Conservation (phyloP, 768 basidiomycete species). For the Collybia nuda region DNA sequence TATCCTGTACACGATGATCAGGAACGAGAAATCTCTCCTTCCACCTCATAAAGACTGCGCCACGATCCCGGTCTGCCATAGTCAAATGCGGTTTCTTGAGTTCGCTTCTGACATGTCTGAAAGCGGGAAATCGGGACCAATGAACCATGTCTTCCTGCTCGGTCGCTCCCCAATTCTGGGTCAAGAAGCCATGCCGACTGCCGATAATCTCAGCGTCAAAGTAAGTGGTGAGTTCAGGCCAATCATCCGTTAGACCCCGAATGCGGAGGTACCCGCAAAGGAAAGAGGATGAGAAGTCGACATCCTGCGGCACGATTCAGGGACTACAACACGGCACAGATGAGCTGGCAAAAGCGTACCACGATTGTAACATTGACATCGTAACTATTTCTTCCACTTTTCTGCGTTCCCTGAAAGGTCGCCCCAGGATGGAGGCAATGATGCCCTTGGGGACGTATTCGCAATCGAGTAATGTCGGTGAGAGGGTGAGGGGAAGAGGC, state of each 20-base stretch:
- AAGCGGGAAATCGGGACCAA: conserved; percentile 92
- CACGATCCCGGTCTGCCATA: conserved; percentile 73
- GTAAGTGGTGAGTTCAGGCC: conserved; percentile 94
- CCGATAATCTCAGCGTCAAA: conserved; percentile 98
- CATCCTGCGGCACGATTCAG: conserved; percentile 55
- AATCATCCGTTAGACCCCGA: conserved; percentile 88
- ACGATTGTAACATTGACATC: conserved; percentile 92
- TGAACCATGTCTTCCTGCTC: conserved; percentile 93
- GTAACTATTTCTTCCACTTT: conserved; percentile 91
- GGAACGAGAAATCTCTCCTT: conserved; percentile 97
- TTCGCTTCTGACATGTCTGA: conserved; percentile 78
- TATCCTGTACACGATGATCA: conserved; percentile 89
- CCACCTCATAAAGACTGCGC: conserved; percentile 93
- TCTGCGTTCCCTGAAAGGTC: conserved; percentile 88
- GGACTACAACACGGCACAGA: conserved; percentile 4
- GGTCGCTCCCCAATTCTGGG: conserved; percentile 86
- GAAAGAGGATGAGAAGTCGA: conserved; percentile 83
- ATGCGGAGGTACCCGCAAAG: conserved; percentile 93
- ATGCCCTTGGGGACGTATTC: conserved; percentile 69
- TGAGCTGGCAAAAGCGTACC: conserved; percentile 50
- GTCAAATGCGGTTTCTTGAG: conserved; percentile 77
- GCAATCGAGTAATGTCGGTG: conserved; percentile 74
- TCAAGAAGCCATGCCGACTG: conserved; percentile 86
- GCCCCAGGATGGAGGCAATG: conserved; percentile 88
- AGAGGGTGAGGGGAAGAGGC: conserved; percentile 48